A percentile compares a stretch with the other conserved stretches of the same genome.
Conservation (phyloP, 257 asterid species). For the Solanum habrochaites region DNA sequence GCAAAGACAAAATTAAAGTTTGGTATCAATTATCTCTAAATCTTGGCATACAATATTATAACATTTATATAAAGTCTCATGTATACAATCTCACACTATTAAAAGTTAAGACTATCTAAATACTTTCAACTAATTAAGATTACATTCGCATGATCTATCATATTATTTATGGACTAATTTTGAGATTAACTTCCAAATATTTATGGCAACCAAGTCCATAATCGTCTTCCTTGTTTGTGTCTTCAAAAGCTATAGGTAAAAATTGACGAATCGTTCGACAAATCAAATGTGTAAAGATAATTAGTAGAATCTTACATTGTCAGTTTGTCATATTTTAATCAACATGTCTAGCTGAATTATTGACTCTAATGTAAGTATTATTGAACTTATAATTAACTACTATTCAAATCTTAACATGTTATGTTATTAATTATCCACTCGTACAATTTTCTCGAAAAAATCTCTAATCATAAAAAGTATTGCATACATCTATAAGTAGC, state of each 20-base stretch:
- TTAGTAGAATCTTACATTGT: too few species aligned
- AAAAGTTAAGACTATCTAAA: background rate
- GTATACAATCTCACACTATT: background rate
- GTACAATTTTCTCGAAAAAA: too few species aligned
- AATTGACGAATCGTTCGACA: too few species aligned
- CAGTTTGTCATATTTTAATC: too few species aligned
- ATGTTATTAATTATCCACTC: too few species aligned
- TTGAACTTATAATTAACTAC: too few species aligned
- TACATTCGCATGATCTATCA: background rate
- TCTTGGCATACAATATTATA: background rate
- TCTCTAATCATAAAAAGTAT: too few species aligned
- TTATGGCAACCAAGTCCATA: background rate
- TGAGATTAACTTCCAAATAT: background rate
- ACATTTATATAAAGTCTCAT: background rate
- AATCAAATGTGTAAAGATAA: too few species aligned
- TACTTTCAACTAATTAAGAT: background rate
- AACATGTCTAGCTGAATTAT: too few species aligned
- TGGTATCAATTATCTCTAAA: background rate
- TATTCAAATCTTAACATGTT: too few species aligned
- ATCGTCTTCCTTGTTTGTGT: background rate
- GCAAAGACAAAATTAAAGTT: background rate
- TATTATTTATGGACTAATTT: background rate
- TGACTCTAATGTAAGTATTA: too few species aligned
- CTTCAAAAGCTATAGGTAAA: background rate
- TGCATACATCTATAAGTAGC: too few species aligned